Evolutionary conservation across 768 basidiomycete species (phyloP), one percentile per base, ranked within the genome.

Genomic region (Suillus bovinus): DNA sequence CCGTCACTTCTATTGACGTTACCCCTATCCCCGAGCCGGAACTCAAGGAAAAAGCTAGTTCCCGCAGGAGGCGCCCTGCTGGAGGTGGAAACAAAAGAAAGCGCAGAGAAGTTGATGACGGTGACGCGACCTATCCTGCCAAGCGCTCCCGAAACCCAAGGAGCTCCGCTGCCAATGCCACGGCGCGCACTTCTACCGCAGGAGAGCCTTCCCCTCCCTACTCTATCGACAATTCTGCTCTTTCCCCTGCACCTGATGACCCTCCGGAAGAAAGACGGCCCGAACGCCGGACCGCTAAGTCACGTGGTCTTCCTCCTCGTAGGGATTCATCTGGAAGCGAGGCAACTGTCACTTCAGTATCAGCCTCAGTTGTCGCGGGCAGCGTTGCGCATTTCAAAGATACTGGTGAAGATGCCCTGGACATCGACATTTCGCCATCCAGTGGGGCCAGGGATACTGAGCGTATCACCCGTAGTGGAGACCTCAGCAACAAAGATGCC

Each of bases 111-210:
- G 72, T 69, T 8, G 87, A 89, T 49, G 86, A 88, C 52, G 83
- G 82, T 14, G 87, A 89, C 64, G 80, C 83, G 1, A 82, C 84
- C n/a, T 89, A 88, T 68, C 87, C 88, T n/a, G 85, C 87, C 13
- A 90, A 88, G 74, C 81, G 86, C 29, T 79, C 85, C 22, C 82
- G 88, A 31, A 76, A 81, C 60, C 81, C 85, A 7, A 75, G 88
- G 63, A 80, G 69, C 16, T 72, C 72, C 69, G 36, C 63, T 13
- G 62, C 65, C 34, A 47, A 50, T 27, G 58, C 57, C n/a, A 70
- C 69, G 36, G 63, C 61, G 55, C 73, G 64, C 67, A 68, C 61
- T 47, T 56, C 70, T 3, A 75, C 69, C 50, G 66, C 61, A n/a
- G 82, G 82, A 60, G 81, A 79, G 0, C 81, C 79, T n/a, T 78